Evolutionary conservation across 73 alveolate genomes (phyloP).

Genomic region (Loxodes magnus): DNA sequence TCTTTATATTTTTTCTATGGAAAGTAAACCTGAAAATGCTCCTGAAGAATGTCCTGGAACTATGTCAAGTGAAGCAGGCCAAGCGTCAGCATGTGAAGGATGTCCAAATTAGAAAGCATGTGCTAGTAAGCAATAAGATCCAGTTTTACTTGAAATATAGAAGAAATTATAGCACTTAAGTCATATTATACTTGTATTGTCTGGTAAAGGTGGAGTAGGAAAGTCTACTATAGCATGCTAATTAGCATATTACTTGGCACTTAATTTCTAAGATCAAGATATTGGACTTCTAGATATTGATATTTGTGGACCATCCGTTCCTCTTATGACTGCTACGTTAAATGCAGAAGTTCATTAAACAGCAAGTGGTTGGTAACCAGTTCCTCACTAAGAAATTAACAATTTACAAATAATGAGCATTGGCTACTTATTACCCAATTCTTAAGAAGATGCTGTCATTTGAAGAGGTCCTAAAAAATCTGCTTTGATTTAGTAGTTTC

Average conservation of each 20-base stretch:
- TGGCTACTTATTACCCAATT: conserved; percentile 72
- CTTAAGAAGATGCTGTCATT: conserved; percentile 63
- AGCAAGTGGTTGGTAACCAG: conserved; percentile 98
- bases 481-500: conserved; percentile 96
- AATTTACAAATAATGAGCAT: conserved; percentile 99
- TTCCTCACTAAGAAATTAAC: conserved; percentile 76
- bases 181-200: conserved; percentile 70
- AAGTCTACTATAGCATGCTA: conserved; percentile 96
- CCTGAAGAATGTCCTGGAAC: conserved; percentile 52
- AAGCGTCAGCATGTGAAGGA: conserved; percentile 79
- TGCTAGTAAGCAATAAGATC: conserved; percentile 37
- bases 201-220: conserved; percentile 99
- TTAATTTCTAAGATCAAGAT: conserved; percentile 42
- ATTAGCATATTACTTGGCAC: conserved; percentile 80
- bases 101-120: conserved; percentile 81
- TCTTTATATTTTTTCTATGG: too few species aligned
- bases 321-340: conserved; percentile 91
- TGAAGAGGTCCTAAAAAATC: conserved; percentile 77
- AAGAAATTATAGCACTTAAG: conserved; percentile 63
- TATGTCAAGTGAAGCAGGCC: conserved; percentile 39
- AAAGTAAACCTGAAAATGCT: too few species aligned
- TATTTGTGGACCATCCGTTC: conserved; percentile 97
- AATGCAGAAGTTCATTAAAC: conserved; percentile 84
- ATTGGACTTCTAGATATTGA: conserved; percentile 95
- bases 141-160: conserved; percentile 61